phyloP scores from a whole-genome alignment of 306 rosid species.

The Quercus agrifolia region DNA sequence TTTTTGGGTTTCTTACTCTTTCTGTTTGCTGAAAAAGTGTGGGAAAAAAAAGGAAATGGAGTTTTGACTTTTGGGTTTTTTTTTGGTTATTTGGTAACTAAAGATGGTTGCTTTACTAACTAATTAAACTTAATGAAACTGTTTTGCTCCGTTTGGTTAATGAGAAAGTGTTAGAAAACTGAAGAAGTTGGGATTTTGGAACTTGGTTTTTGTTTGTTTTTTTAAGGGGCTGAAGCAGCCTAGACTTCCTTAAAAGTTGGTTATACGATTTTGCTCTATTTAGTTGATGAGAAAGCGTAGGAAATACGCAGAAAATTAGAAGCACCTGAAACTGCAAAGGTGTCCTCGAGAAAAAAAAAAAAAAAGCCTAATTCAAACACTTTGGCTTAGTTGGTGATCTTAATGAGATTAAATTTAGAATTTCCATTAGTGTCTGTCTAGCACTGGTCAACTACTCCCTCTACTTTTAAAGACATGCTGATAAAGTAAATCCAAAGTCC shows the following conservation, averaged over 20 bases:
- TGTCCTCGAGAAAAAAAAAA: neutral
- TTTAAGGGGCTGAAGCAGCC: neutral
- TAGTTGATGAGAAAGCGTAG: neutral
- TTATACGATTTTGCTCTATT: neutral
- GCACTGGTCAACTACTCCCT: neutral
- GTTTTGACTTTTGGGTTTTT: neutral
- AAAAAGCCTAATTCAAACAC: no score
- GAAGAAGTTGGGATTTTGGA: neutral
- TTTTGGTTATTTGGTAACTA: neutral
- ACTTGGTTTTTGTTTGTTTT: neutral
- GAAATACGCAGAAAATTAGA: neutral
- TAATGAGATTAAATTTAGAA: neutral
- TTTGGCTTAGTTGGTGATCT: neutral
- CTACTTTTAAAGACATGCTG: neutral
- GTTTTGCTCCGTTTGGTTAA: neutral
- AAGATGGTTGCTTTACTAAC: neutral
- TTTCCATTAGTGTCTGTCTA: neutral
- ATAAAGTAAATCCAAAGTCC: neutral
- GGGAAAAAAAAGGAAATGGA: neutral
- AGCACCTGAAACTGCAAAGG: neutral
- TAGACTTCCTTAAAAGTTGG: neutral
- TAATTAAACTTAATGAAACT: neutral
- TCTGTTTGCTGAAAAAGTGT: constrained; percentile 7
- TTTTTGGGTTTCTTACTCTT: neutral
- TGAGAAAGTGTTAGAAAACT: neutral